phyloP scores from a whole-genome alignment of 768 basidiomycete genomes.

The Boletus rubescentipes region DNA sequence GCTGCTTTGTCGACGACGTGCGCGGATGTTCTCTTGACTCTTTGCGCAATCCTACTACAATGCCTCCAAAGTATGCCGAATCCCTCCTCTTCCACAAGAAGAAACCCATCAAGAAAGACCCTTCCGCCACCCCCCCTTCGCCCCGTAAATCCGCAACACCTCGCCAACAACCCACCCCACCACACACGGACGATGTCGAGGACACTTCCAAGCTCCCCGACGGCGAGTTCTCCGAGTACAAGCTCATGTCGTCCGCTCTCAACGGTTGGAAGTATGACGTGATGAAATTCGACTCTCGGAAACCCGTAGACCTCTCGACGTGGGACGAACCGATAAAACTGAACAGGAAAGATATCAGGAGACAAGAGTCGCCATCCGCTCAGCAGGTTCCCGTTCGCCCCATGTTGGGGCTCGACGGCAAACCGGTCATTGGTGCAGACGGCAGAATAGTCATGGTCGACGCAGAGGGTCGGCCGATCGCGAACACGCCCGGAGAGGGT shows the following conservation, averaged over 20 bases:
- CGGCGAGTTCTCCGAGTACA: constrained; percentile 71
- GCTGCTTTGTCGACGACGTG: neutral
- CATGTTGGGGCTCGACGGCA: constrained; percentile 82
- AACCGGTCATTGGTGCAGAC: constrained; percentile 76
- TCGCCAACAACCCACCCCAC: constrained; percentile 40
- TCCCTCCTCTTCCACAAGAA: constrained; percentile 71
- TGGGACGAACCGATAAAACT: constrained; percentile 81
- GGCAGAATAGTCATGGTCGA: constrained; percentile 82
- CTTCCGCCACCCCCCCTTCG: constrained; percentile 20
- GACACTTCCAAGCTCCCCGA: constrained; percentile 59
- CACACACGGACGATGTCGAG: constrained; percentile 46
- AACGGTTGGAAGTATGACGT: constrained; percentile 92
- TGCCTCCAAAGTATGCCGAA: constrained; percentile 36
- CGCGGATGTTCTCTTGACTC: constrained; percentile 1
- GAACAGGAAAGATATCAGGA: constrained; percentile 79
- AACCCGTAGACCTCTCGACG: constrained; percentile 61
- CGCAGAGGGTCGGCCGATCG: constrained; percentile 70
- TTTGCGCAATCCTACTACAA: neutral
- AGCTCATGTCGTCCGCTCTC: constrained; percentile 73
- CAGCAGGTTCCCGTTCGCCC: constrained; percentile 58
- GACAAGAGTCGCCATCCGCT: constrained; percentile 39
- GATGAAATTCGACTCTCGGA: constrained; percentile 85
- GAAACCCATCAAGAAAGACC: constrained; percentile 37
- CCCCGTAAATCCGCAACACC: constrained; percentile 39
- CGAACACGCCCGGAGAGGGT: constrained; percentile 32